Conservation (phyloP, 768 basidiomycete species). For the Termitomyces sp. region DNA sequence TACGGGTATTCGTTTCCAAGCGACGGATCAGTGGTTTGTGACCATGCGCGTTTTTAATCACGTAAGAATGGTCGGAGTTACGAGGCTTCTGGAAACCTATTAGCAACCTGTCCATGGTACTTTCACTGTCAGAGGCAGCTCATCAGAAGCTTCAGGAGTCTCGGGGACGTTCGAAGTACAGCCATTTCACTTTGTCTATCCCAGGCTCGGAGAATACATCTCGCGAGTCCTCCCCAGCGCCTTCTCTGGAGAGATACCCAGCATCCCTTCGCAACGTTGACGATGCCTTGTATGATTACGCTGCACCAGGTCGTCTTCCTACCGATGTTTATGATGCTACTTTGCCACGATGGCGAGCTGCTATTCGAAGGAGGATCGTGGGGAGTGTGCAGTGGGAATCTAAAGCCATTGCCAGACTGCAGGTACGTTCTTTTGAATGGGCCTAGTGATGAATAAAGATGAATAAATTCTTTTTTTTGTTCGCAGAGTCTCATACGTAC, state of each 20-base stretch:
- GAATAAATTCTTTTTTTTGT: neutral
- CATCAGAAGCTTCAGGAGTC: constrained; percentile 4
- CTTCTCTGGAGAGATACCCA: constrained; percentile 12
- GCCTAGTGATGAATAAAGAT: neutral
- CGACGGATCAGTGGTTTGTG: too few relatives aligned
- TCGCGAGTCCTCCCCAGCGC: constrained; percentile 26
- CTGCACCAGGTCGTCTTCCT: constrained; percentile 24
- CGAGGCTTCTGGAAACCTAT: neutral
- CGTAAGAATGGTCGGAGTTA: too few relatives aligned
- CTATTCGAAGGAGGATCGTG: constrained; percentile 49
- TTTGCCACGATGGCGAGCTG: constrained; percentile 62
- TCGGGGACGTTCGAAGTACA: constrained; percentile 7
- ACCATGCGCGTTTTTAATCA: too few relatives aligned
- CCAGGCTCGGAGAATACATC: constrained; percentile 28
- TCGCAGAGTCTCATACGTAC: constrained; percentile 47
- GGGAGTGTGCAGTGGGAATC: constrained; percentile 54
- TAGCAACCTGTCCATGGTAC: neutral
- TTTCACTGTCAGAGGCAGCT: constrained; percentile 2
- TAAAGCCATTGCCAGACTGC: constrained; percentile 54
- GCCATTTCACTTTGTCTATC: constrained; percentile 24
- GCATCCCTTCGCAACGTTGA: constrained; percentile 3
- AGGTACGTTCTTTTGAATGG: constrained; percentile 36
- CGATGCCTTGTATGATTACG: neutral
- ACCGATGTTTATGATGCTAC: constrained; percentile 59
- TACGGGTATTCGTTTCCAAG: too few relatives aligned